Percentiles rank a stretch among this genome's conserved stretches.
Evolutionary conservation across 495 filamentous ascomycete species (phyloP).

Genomic region (Podospora didyma): DNA sequence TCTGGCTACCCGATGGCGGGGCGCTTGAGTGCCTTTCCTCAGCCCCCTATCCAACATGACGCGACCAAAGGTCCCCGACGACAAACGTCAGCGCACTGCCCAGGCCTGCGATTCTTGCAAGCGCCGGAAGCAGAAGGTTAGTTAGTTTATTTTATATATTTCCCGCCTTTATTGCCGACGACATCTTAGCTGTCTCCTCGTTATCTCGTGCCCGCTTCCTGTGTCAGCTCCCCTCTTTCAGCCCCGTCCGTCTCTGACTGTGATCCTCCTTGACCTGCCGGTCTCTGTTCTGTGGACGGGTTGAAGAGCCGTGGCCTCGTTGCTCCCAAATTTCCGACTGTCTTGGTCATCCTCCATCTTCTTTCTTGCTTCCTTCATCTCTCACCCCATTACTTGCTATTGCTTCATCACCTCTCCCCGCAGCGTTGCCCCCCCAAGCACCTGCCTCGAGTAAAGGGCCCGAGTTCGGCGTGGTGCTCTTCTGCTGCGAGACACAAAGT

Average conservation of each 20-base stretch:
- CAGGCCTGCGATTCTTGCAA: conserved; percentile 76
- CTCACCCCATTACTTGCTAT: background rate
- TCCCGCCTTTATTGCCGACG: conserved; percentile 10
- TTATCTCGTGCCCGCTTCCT: conserved; percentile 1
- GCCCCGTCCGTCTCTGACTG: too few species aligned
- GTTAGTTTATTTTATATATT: conserved; percentile 24
- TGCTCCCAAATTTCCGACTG: background rate
- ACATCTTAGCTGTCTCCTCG: conserved; percentile 1
- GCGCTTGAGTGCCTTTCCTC: conserved; percentile 18
- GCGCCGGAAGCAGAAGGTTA: conserved; percentile 71
- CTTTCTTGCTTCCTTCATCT: background rate
- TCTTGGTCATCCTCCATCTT: background rate
- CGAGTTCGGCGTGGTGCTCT: conserved; percentile 10
- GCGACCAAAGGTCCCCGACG: conserved; percentile 59
- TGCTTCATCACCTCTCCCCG: background rate
- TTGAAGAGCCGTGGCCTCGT: background rate
- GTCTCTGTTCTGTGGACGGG: too few species aligned
- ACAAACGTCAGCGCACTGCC: conserved; percentile 60
- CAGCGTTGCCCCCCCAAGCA: background rate
- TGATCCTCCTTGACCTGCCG: too few species aligned
- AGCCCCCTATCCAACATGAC: conserved; percentile 45
- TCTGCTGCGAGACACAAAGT: conserved; percentile 22
- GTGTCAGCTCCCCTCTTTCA: too few species aligned
- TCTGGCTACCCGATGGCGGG: conserved; percentile 30
- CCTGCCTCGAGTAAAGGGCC: background rate